Percentiles rank a stretch among this genome's conserved stretches.
phyloP scores from a whole-genome alignment of 345 rosid species.

The Diplotaxis tenuifolia region DNA sequence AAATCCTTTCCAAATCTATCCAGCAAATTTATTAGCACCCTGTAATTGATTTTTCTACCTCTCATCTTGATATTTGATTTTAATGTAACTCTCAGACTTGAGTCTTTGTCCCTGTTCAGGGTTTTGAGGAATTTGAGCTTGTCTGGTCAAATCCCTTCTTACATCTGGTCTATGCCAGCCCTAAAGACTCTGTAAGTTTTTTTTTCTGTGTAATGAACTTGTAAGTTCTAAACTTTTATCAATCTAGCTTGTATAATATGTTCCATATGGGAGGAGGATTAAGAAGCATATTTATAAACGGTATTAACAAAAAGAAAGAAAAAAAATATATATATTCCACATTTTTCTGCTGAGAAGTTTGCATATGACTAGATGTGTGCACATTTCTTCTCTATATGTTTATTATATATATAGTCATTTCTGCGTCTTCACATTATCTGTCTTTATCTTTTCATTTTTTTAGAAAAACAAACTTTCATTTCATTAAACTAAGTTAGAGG shows the following conservation, averaged over 20 bases:
- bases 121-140: constrained; percentile 24
- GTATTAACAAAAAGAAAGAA: no score
- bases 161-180: background rate
- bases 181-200: background rate
- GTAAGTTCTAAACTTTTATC: background rate
- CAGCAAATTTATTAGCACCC: constrained; percentile 13
- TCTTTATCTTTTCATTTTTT: no score
- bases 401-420: no score
- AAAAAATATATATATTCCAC: background rate
- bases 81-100: background rate
- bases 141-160: constrained; percentile 10
- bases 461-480: no score
- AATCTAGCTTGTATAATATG: background rate
- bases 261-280: background rate
- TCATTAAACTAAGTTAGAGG: no score
- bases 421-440: no score
- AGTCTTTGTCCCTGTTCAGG: background rate
- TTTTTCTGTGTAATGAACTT: background rate
- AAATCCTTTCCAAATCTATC: constrained; percentile 39
- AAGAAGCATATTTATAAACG: no score
- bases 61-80: background rate
- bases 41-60: background rate
- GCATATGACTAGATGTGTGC: no score
- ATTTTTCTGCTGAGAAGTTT: background rate
- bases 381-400: no score